These are phyloP conservation scores for Dentipellis fragilis DNA, from an alignment of 768 basidiomycete genomes.

Conservation along the genomic window DNA sequence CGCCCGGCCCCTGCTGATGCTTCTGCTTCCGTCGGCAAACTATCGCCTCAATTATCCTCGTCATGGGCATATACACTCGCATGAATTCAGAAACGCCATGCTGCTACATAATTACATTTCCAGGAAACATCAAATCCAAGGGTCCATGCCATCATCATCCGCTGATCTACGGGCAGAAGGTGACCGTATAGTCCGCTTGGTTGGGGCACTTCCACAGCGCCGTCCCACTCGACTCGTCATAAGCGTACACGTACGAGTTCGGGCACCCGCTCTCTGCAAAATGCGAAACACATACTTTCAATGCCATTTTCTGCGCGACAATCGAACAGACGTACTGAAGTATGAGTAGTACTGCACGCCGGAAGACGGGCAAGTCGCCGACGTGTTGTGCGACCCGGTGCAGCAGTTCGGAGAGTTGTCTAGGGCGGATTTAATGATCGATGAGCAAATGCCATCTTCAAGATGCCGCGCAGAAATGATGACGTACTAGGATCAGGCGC, in stretches of 20 bases:
- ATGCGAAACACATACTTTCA: neutral
- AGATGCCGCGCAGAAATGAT: too few species aligned
- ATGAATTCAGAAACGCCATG: too few species aligned
- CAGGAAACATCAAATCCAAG: too few species aligned
- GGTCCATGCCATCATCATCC: too few species aligned
- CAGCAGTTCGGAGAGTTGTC: conserved; percentile 26
- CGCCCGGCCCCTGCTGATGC: too few species aligned
- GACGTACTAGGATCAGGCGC: conserved; percentile 17
- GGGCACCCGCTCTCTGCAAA: conserved; percentile 31
- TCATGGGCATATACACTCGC: too few species aligned
- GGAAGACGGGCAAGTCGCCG: conserved; percentile 31
- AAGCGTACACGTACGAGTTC: conserved; percentile 41
- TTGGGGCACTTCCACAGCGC: conserved; percentile 36
- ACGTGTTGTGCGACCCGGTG: conserved; percentile 19
- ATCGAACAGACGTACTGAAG: conserved; percentile 29
- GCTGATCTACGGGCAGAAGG: conserved; percentile 1
- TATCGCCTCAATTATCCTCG: too few species aligned
- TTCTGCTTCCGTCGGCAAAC: too few species aligned
- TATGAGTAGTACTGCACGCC: conserved; percentile 31
- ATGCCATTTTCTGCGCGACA: neutral
- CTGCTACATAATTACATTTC: too few species aligned
- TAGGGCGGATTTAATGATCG: neutral
- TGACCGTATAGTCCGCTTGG: conserved; percentile 1
- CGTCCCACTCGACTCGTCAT: conserved; percentile 35
- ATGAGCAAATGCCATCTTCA: too few species aligned